Evolutionary conservation across 495 filamentous ascomycete genomes (phyloP), one percentile per base, ranked within the genome.

Genomic region (Aspergillus cavernicola): DNA sequence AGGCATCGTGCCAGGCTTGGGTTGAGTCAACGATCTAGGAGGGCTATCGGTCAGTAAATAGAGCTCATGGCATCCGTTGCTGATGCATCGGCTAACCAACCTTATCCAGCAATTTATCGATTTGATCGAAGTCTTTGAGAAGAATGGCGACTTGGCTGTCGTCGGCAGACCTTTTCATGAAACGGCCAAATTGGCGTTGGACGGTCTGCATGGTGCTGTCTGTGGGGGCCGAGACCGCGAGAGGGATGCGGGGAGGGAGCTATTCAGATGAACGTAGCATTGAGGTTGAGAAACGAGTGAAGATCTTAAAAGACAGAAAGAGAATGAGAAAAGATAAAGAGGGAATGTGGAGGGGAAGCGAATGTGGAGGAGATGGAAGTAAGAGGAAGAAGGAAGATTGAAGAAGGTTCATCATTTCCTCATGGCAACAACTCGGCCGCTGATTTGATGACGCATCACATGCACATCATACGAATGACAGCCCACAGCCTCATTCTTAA

Each of bases 1-100:
- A 97, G 4, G 86, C 81, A 65, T 95, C 89, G 60, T 86, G 84
- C 90, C 89, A 97, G 56, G 82, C 73, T 69, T 84, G 88, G 39
- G 85, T 83, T 50, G 86, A 85, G 51, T 92, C 88, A 54, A 93
- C 81, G 56, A 97, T 83, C 54, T 52, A 31, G 41, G 24, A 28
- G 24, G 9, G 24, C 24, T 28, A 36, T 37, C 33, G 26, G 9
- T 50, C 23, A 24, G 19, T 15, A 19, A 29, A 19, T 42, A 41
- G 10, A 22, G 39, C 38, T 39, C 45, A 52, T 33, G 6, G 11
- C 19, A 46, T 32, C 29, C 43, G 22, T n/a, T 46, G 40, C 31
- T 48, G 35, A 3, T 43, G 42, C 16, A 4, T 29, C 26, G 26
- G 44, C n/a, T n/a, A n/a, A 51, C 71, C 23, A 73, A 90, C 89